Evolutionary conservation across 108 stramenopile species (phyloP), one percentile per base, ranked within the genome.

Genomic region (Aurantiochytrium sp.): DNA sequence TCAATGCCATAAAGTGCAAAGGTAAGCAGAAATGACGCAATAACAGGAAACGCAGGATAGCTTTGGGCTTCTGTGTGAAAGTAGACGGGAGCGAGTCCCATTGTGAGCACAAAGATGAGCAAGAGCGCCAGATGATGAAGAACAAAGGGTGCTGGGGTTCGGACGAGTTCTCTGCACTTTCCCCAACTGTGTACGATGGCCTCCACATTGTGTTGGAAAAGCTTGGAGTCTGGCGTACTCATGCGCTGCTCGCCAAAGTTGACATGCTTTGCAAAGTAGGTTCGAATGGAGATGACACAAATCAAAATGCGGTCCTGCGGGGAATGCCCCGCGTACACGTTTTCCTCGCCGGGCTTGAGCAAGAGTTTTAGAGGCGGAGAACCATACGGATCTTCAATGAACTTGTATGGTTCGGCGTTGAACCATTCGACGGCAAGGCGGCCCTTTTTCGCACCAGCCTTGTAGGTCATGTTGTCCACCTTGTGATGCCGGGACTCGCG

Each of bases 401-500:
- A 83, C 51, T 83, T 83, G 4, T 83, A n/a, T 53, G 45, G 49
- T 21, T 47, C 45, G 8, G 76, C 45, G 4, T 83, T 53, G 51
- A 83, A 83, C 76, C 76, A 83, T 23, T 83, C 76, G 19, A 83
- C 25, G n/a, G 76, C 76, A 16, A 83, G 76, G n/a, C 49, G 49
- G 76, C 76, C 51, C n/a, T 53, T 47, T 53, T 83, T 83, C 6
- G 76, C 19, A 12, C 76, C 76, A 6, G 76, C 76, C 49, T 83
- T 83, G 51, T 53, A 83, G n/a, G 76, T 53, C 49, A 47, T 83
- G 51, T 83, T 47, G 76, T 83, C 76, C 4, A 47, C n/a, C 4
- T 25, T n/a, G 28, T 83, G 76, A 23, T 83, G 76, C 23, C 76
- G 19, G 8, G 76, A 83, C 51, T 83, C 76, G 23, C 76, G 76